Conservation (phyloP, 352 stramenopile species). For the Globisporangium heterothallicum region DNA sequence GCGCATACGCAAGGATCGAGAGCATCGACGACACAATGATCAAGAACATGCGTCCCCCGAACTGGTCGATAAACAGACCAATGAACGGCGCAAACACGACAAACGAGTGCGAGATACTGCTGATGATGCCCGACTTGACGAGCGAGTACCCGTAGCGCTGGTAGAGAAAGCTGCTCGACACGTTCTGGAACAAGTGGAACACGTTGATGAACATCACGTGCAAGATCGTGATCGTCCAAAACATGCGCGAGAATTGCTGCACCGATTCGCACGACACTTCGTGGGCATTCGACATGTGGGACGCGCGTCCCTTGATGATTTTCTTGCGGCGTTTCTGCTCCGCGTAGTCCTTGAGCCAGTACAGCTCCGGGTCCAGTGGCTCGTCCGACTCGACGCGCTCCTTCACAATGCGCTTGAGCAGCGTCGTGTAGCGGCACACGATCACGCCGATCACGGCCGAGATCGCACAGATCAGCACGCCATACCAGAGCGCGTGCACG, state of each 20-base stretch:
- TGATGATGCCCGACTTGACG: conserved; percentile 81
- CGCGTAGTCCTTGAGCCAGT: conserved; percentile 69
- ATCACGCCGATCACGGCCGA: conserved; percentile 47
- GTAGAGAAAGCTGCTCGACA: conserved; percentile 83
- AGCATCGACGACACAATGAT: conserved; percentile 65
- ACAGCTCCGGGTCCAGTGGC: conserved; percentile 43
- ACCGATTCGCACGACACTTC: conserved; percentile 56
- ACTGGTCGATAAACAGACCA: conserved; percentile 84
- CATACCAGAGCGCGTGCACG: conserved; percentile 82
- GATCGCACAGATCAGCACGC: conserved; percentile 47
- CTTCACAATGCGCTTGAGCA: conserved; percentile 63
- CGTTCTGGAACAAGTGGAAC: conserved; percentile 91
- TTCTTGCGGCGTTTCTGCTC: conserved; percentile 60
- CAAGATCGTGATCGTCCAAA: conserved; percentile 80
- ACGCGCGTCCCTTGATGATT: conserved; percentile 15
- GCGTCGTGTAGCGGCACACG: conserved; percentile 55
- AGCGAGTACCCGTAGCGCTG: conserved; percentile 82
- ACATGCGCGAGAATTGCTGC: conserved; percentile 76
- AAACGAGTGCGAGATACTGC: conserved; percentile 69
- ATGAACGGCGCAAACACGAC: conserved; percentile 87
- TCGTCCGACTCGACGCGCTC: conserved; percentile 48
- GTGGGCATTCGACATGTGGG: conserved; percentile 2
- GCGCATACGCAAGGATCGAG: conserved; percentile 69
- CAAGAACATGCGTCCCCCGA: conserved; percentile 81
- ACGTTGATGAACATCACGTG: conserved; percentile 89